These are phyloP conservation scores for Lentinula lateritia DNA, from an alignment of 768 basidiomycete species.

Conservation along the genomic window DNA sequence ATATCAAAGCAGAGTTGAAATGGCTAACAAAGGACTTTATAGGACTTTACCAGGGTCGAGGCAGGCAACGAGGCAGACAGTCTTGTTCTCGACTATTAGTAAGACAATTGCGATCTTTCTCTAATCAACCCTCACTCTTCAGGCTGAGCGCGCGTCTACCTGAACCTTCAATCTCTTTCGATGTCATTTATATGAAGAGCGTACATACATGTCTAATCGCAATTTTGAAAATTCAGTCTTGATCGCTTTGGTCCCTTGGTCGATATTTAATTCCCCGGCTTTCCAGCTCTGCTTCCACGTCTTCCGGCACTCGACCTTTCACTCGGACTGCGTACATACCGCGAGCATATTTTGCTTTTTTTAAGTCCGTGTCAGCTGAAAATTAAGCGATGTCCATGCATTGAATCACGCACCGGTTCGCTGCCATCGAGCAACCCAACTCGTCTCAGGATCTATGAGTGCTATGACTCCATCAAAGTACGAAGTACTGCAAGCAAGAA, in stretches of 20 bases:
- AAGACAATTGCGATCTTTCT: not conserved
- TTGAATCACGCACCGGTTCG: conserved; percentile 62
- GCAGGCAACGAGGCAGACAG: not conserved
- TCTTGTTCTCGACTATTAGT: not conserved
- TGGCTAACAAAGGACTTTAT: not conserved
- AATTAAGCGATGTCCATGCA: not conserved
- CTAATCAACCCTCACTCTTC: no score
- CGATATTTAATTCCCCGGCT: conserved; percentile 76
- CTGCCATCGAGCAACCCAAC: conserved; percentile 98
- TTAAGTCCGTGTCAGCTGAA: not conserved
- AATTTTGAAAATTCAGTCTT: not conserved
- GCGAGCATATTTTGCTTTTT: conserved; percentile 77
- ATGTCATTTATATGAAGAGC: not conserved
- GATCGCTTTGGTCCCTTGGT: conserved; percentile 51
- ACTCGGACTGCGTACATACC: conserved; percentile 95
- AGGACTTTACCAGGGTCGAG: not conserved
- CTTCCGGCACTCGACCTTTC: conserved; percentile 78
- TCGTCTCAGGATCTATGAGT: conserved; percentile 76
- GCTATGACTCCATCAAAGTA: conserved; percentile 92
- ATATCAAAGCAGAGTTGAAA: not conserved
- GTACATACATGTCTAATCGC: not conserved
- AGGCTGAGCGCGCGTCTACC: no score
- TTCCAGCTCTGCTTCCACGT: conserved; percentile 78
- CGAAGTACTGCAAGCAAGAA: conserved; percentile 82
- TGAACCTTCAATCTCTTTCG: no score